Base-by-base conservation (phyloP, 768 basidiomycete genomes). In the Candolleomyces efflorescens region DNA sequence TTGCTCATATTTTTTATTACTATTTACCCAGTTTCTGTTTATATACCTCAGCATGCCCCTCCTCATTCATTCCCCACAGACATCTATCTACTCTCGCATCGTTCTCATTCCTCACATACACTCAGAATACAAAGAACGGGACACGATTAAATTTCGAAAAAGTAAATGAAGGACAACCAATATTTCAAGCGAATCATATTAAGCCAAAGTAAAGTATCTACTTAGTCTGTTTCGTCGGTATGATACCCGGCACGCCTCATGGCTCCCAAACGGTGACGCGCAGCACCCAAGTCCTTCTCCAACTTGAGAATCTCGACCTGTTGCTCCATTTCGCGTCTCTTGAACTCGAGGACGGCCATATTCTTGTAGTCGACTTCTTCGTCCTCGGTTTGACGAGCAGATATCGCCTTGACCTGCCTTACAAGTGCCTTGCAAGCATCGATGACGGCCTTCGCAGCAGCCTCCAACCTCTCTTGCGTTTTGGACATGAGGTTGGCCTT, bases 401-500 rank as follows among this genome's bases (percentile, higher is more conserved):
- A 89, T 62, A 98, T 86, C 2, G 94, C 89, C 75, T 96, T 98
- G 76, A 99, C 96, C 70, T 98, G 96, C 64, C 84, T 83, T 58
- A 99, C 97, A 56, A 99, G 86, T 37, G 94, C 94, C 69, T 90
- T 94, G 79, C 96, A 98, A 23, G 97, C 96, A 65, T 94, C 94
- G 4, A 94, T 96, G 56, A 99, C 97, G 1, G 95, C 96, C 75
- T 95, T 98, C 45, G 97, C 94, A 2, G 97, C 97, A 17, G 92
- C 78, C 73, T 99, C 97, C 27, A 99, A 85, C 38, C 90, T 86
- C 67, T 98, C 94, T 74, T 98, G 97, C 2, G 96, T 97, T 78
- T 97, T 96, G 54, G 92, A 95, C 95, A 98, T 98, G 61, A 98
- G 79, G 68, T 94, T 94, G 4, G 95, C 94, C 77, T 98, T 99